These are phyloP conservation scores for Aspergillus sclerotioniger DNA, from an alignment of 495 filamentous ascomycete species.

Conservation along the genomic window DNA sequence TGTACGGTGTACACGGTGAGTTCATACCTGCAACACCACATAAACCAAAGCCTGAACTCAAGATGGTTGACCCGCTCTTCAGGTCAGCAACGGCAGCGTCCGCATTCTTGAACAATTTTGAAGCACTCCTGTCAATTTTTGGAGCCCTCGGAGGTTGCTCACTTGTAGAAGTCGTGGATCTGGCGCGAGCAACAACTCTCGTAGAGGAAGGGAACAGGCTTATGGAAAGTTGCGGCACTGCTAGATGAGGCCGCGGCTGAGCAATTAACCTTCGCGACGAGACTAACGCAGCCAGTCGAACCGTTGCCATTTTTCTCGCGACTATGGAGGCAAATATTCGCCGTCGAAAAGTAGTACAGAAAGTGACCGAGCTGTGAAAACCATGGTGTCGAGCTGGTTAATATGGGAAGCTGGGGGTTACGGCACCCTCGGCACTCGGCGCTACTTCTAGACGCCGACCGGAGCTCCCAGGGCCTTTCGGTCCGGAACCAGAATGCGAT, in stretches of 20 bases:
- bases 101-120: constrained; percentile 72
- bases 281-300: constrained; percentile 28
- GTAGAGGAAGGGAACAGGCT: constrained; percentile 7
- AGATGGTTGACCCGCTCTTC: constrained; percentile 66
- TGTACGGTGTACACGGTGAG: background rate
- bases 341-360: background rate
- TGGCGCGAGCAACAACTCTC: constrained; percentile 2
- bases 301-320: constrained; percentile 26
- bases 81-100: constrained; percentile 72
- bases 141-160: constrained; percentile 21
- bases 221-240: constrained; percentile 20
- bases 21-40: constrained; percentile 70
- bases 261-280: constrained; percentile 31
- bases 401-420: constrained; percentile 7
- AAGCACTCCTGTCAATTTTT: constrained; percentile 37
- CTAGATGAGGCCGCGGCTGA: constrained; percentile 27
- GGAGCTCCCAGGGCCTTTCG: constrained; percentile 1
- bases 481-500: background rate
- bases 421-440: constrained; percentile 26
- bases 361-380: background rate
- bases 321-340: constrained; percentile 8
- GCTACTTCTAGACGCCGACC: constrained; percentile 44
- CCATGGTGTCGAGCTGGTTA: constrained; percentile 2
- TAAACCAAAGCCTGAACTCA: constrained; percentile 84
- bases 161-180: constrained; percentile 27